Percentiles rank a stretch among this genome's conserved stretches.
Conservation (phyloP, 148 eudicot species). For the Diospyros kaki region DNA sequence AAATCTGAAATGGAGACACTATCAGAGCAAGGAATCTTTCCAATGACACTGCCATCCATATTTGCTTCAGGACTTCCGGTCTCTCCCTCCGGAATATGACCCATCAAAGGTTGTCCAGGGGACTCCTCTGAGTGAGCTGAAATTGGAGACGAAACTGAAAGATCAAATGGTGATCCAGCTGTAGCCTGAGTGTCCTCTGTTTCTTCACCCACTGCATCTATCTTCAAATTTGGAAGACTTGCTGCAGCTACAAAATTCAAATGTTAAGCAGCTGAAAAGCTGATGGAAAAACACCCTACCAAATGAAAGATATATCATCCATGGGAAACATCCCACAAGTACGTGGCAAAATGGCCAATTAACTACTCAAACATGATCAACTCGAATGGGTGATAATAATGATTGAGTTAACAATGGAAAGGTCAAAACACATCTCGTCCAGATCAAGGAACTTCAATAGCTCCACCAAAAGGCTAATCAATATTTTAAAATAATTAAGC, state of each 20-base stretch:
- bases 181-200: slow-evolving; percentile 20
- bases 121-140: slow-evolving; percentile 32
- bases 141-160: slow-evolving; percentile 32
- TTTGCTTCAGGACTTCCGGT: slow-evolving; percentile 7
- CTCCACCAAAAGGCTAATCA: slow-evolving; percentile 3
- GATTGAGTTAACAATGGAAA: background rate
- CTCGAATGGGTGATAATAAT: background rate
- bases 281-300: background rate
- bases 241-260: slow-evolving; percentile 13
- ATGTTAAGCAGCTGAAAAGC: background rate
- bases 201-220: slow-evolving; percentile 18
- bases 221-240: slow-evolving; percentile 9
- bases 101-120: slow-evolving; percentile 6
- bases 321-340: no score
- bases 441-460: background rate
- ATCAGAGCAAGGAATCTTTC: slow-evolving; percentile 36
- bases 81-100: slow-evolving; percentile 15
- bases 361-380: background rate
- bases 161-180: slow-evolving; percentile 28
- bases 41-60: slow-evolving; percentile 9
- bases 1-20: slow-evolving; percentile 32
- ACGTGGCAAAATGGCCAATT: no score
- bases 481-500: background rate
- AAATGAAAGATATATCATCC: background rate
- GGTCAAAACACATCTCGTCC: background rate